phyloP scores from a whole-genome alignment of 208 protist species.

The Leptomonas pyrrhocoris region DNA sequence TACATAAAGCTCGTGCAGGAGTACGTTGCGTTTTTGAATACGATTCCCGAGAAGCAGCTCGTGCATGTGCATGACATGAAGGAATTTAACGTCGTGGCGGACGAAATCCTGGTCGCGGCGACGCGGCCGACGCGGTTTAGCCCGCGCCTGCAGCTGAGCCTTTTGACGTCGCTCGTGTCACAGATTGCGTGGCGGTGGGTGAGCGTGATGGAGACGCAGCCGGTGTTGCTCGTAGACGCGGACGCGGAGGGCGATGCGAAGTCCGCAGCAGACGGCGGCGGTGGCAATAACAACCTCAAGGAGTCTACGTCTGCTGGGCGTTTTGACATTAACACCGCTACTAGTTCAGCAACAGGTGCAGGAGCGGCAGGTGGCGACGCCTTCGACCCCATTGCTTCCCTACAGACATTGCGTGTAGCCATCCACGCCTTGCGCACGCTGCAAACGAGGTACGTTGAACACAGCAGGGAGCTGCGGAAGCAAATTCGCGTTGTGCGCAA shows the following conservation, averaged over 20 bases:
- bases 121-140: conserved; percentile 54
- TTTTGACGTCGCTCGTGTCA: conserved; percentile 56
- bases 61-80: conserved; percentile 31
- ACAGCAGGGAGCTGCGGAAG: conserved; percentile 33
- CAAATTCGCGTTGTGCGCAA: conserved; percentile 33
- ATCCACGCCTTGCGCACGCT: conserved; percentile 44
- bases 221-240: conserved; percentile 44
- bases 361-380: background rate
- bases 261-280: background rate
- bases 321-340: background rate
- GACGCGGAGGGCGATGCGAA: conserved; percentile 22
- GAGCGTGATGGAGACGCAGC: conserved; percentile 39
- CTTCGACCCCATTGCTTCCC: conserved; percentile 21
- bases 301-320: background rate
- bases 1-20: conserved; percentile 63
- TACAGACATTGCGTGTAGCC: conserved; percentile 40
- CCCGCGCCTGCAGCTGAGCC: conserved; percentile 43
- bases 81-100: conserved; percentile 32
- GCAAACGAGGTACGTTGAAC: conserved; percentile 48
- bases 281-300: conserved; percentile 3
- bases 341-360: background rate
- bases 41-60: conserved; percentile 63
- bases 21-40: conserved; percentile 68
- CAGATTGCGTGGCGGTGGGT: conserved; percentile 56
- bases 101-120: conserved; percentile 49